Percentiles rank a stretch among this genome's conserved stretches.
phyloP scores from a whole-genome alignment of 179 eudicot species.

The Corrigiola litoralis region DNA sequence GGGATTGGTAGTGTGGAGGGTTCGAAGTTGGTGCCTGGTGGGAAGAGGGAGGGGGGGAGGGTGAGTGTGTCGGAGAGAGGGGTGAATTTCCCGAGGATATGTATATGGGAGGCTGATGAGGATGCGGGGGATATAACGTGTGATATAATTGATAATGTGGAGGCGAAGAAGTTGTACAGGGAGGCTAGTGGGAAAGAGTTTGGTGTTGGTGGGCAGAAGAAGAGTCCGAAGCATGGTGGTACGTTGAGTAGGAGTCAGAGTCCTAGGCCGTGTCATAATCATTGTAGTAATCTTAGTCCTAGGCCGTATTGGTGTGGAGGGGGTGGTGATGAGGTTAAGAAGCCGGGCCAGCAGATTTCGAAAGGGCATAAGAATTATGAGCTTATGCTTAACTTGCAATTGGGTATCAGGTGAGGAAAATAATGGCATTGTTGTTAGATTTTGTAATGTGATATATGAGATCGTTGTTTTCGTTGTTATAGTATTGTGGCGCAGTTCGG shows the following conservation, averaged over 20 bases:
- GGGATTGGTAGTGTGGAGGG: not conserved
- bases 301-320: conserved; percentile 41
- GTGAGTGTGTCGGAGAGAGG: conserved; percentile 37
- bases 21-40: not conserved
- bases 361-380: conserved; percentile 68
- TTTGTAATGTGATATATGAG: not conserved
- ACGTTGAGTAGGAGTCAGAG: conserved; percentile 17
- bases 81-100: conserved; percentile 69
- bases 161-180: conserved; percentile 62
- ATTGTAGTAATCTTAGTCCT: conserved; percentile 19
- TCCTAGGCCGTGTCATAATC: conserved; percentile 14
- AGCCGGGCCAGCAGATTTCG: conserved; percentile 59
- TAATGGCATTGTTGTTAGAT: not conserved
- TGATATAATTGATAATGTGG: conserved; percentile 76
- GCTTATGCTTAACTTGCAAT: conserved; percentile 91
- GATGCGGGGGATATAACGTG: conserved; percentile 96
- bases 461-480: not conserved
- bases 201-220: conserved; percentile 29
- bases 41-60: conserved; percentile 14
- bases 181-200: conserved; percentile 34
- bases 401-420: conserved; percentile 44
- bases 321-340: conserved; percentile 61
- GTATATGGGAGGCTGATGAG: conserved; percentile 94
- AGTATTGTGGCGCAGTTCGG: not conserved
- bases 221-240: conserved; percentile 21